phyloP scores from a whole-genome alignment of 805 yeast species.

The Trichomonascus vanleenenianus region DNA sequence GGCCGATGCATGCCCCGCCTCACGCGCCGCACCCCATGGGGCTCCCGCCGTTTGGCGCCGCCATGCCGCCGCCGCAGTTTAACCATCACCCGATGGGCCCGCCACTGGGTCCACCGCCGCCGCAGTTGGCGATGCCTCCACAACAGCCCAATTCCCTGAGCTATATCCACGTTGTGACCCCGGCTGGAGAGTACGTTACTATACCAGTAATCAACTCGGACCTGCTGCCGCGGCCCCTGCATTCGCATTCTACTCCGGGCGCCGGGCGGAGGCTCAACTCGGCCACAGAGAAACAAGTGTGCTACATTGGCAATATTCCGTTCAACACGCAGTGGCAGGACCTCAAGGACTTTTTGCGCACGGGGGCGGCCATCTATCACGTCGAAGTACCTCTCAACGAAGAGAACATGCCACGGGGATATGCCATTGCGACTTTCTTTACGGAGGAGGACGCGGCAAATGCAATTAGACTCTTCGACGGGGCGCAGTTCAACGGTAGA shows the following conservation, averaged over 20 bases:
- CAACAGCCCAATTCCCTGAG: conserved; percentile 4
- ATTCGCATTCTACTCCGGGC: neutral
- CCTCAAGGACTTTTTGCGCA: conserved; percentile 22
- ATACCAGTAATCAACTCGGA: neutral
- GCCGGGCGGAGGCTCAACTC: neutral
- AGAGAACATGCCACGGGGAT: conserved; percentile 45
- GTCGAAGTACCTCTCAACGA: conserved; percentile 33
- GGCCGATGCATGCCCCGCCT: too few species aligned
- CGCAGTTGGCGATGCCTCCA: conserved; percentile 5
- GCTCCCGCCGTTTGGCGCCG: too few species aligned
- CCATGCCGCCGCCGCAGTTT: too few species aligned
- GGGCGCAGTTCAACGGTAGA: conserved; percentile 50
- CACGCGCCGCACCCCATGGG: too few species aligned
- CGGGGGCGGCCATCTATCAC: conserved; percentile 22
- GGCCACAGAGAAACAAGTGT: neutral
- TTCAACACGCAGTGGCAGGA: conserved; percentile 27
- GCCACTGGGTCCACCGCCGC: conserved; percentile 2
- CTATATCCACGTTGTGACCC: neutral
- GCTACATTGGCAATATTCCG: conserved; percentile 30
- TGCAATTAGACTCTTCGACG: conserved; percentile 45
- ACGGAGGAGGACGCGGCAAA: conserved; percentile 39
- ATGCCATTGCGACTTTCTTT: conserved; percentile 53
- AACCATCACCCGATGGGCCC: neutral
- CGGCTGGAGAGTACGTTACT: neutral
- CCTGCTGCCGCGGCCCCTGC: neutral